A percentile compares a stretch with the other conserved stretches of the same genome.
These are phyloP conservation scores for Hortiboletus rubellus DNA, from an alignment of 1,284 basidiomycete genomes.

Conservation along the genomic window DNA sequence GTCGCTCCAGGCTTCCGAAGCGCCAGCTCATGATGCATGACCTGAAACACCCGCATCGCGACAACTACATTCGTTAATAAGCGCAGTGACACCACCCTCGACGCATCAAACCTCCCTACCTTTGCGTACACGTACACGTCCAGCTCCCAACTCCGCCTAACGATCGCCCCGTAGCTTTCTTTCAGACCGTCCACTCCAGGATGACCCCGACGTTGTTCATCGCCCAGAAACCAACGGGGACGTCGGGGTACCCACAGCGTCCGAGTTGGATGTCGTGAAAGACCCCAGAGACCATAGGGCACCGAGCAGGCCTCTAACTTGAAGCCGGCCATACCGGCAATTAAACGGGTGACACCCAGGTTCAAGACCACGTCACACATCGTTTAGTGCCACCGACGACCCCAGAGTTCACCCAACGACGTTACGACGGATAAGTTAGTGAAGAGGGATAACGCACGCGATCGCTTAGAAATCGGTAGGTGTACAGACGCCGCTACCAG, in stretches of 20 bases:
- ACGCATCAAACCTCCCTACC: conserved; percentile 36
- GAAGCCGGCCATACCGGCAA: conserved; percentile 42
- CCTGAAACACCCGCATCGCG: too few species aligned
- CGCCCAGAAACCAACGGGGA: conserved; percentile 53
- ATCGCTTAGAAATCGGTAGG: conserved; percentile 45
- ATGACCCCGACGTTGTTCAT: conserved; percentile 55
- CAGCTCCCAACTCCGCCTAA: conserved; percentile 48
- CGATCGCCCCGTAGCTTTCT: conserved; percentile 37
- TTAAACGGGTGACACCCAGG: conserved; percentile 32
- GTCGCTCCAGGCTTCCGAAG: neutral
- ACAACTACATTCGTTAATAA: neutral
- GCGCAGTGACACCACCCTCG: conserved; percentile 6
- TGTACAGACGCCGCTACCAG: conserved; percentile 40
- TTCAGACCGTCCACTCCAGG: conserved; percentile 47
- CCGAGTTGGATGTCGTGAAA: conserved; percentile 57
- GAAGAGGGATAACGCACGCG: conserved; percentile 40
- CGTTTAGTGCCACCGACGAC: conserved; percentile 45
- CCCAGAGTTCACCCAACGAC: conserved; percentile 42
- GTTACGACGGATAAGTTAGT: conserved; percentile 16
- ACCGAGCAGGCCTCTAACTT: conserved; percentile 48
- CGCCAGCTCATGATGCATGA: too few species aligned
- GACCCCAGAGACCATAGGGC: conserved; percentile 58
- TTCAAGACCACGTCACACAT: conserved; percentile 39
- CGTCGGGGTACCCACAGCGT: conserved; percentile 44
- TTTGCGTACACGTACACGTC: conserved; percentile 53